Evolutionary conservation across 192 early-diverging fungal genomes (phyloP), one percentile per base, ranked within the genome.

Genomic region (Backusella tarrabulga): DNA sequence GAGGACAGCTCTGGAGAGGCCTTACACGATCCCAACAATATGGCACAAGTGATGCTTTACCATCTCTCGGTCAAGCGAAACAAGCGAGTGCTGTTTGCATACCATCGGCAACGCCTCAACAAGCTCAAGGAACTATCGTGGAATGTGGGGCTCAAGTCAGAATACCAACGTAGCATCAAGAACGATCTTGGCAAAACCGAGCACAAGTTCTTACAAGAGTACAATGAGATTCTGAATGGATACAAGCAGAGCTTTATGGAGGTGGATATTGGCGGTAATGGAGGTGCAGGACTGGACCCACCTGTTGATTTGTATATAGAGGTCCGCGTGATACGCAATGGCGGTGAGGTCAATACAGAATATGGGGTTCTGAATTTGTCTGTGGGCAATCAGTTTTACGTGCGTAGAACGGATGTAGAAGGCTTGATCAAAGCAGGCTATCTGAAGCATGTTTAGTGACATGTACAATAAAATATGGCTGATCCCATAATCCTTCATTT

Each of bases 251-350:
- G 89, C 34, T 85, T 83, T 71, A 84, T 83, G 29, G 85, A 93
- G 32, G 85, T 97, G 0, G 96, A 97, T 80, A 80, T 98, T 80
- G 88, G 87, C 2, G 87, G 91, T 0, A 90, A 91, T 9, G 88
- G 87, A 0, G 87, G 91, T 0, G 90, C 89, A 1, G 89, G 91
- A 46, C 85, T 95, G 46, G 79, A 91, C 0, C 98, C 98, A 38
- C 98, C 98, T 7, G 88, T 89, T 76, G 97, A 99, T 77, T 77
- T 97, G 75, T 97, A 94, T 84, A 92, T 97, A n/a, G 94, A 95
- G 73, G 93, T 99, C 34, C 81, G 97, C 1, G 98, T 98, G 1
- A 41, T 95, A 56, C 89, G 87, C 70, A 96, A 98, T 70, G 92
- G 91, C 77, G 98, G 98, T 50, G 95, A 98, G 82, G 91, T 98